Base-by-base conservation (phyloP, 179 eudicot genomes). In the Vitellaria paradoxa region DNA sequence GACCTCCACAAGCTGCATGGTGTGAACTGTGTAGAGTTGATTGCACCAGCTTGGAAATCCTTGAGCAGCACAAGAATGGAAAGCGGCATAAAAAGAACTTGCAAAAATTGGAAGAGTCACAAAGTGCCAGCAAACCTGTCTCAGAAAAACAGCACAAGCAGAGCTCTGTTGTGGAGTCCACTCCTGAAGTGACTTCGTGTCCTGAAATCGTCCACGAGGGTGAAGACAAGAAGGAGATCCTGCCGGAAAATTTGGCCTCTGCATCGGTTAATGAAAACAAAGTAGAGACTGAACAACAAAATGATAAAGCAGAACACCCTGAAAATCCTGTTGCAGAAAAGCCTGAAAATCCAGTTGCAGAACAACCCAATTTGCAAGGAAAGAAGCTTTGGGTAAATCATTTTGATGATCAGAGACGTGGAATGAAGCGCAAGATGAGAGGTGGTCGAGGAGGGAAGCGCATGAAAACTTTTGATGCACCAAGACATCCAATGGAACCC, bases 21-120 rank as follows among this genome's bases (percentile, higher is more conserved):
- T 88, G 91, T 68, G 91, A 88, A 49, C 73, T 88, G 26, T 88
- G 91, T 83, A 81, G 64, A 67, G 83, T 86, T 15, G 86, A 84
- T 18, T 86, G 89, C 82, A 86, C 73, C 62, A 86, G 79, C 69
- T 55, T 77, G 30, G 91, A 86, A 81, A 77, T 88, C 49, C 86
- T 88, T 56, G 82, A 86, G 70, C 83, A 81, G 72, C 91, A 88
- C 82, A 86, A 78, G 76, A 84, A 70, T 40, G 91, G 91, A 45
- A 86, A 86, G 60, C 72, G 70, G 40, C 91, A 88, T 72, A 77
- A 72, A 45, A 88, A 86, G 75, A 88, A 84, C 60, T 57, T 86
- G 81, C 84, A 83, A 79, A 77, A 45, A 23, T 37, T 50, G 42
- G 77, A 76, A 76, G 74, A 62, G 57, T 46, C 65, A 37, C 77